These are phyloP conservation scores for Alternaria novae-zelandiae DNA, from an alignment of 2,329 filamentous ascomycete genomes.

Conservation along the genomic window DNA sequence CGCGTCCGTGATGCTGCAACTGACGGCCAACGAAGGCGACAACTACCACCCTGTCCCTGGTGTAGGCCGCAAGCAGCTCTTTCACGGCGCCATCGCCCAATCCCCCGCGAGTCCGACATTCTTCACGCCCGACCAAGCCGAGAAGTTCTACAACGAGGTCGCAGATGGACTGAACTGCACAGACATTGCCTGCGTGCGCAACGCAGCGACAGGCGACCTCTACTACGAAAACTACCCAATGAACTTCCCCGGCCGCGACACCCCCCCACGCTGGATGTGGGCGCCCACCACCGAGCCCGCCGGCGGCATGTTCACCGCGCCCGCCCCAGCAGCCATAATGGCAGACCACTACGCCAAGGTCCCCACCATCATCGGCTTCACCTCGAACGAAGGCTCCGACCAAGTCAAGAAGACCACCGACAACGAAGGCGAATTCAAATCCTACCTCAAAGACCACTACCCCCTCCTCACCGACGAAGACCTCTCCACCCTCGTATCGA, in stretches of 20 bases:
- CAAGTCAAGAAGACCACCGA: slow-evolving; percentile 48
- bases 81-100: slow-evolving; percentile 42
- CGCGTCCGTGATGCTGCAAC: slow-evolving; percentile 38
- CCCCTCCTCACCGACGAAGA: slow-evolving; percentile 61
- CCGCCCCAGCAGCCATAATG: slow-evolving; percentile 36
- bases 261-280: slow-evolving; percentile 46
- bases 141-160: slow-evolving; percentile 42
- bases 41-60: slow-evolving; percentile 34
- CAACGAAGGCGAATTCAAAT: slow-evolving; percentile 46
- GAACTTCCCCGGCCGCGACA: slow-evolving; percentile 38
- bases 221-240: slow-evolving; percentile 46
- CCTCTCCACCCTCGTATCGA: slow-evolving; percentile 39
- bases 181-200: slow-evolving; percentile 37
- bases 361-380: slow-evolving; percentile 42
- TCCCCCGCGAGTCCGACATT: slow-evolving; percentile 43
- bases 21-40: slow-evolving; percentile 41
- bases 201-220: slow-evolving; percentile 34
- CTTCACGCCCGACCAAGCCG: slow-evolving; percentile 37
- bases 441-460: slow-evolving; percentile 46
- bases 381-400: slow-evolving; percentile 49
- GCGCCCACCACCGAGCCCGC: slow-evolving; percentile 39
- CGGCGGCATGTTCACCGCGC: slow-evolving; percentile 39
- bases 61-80: slow-evolving; percentile 35
- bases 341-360: slow-evolving; percentile 36
- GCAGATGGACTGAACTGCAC: slow-evolving; percentile 40